These are phyloP conservation scores for Xylaria grammica DNA, from an alignment of 495 filamentous ascomycete species.

Conservation along the genomic window DNA sequence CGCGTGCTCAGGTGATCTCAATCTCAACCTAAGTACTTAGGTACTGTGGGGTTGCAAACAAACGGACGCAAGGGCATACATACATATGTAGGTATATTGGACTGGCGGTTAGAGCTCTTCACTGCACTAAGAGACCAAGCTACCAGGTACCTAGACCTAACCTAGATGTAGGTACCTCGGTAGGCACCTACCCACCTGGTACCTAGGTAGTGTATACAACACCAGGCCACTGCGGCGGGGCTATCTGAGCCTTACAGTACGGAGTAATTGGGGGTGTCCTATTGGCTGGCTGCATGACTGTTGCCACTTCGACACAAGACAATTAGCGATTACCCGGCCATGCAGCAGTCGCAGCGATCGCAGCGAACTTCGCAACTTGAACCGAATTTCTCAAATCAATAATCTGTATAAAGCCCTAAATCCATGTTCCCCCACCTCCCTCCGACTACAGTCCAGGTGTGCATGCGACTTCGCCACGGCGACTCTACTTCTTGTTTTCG, in stretches of 20 bases:
- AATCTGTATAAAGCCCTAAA: neutral
- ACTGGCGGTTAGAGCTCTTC: neutral
- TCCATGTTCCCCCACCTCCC: neutral
- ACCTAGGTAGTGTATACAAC: too few relatives aligned
- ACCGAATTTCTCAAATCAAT: neutral
- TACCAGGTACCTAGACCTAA: neutral
- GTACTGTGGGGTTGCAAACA: too few relatives aligned
- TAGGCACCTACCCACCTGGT: too few relatives aligned
- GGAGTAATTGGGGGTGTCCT: slow-evolving; percentile 27
- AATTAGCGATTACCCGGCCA: slow-evolving; percentile 5
- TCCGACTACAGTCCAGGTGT: neutral
- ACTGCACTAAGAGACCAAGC: too few relatives aligned
- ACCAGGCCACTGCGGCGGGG: too few relatives aligned
- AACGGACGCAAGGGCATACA: neutral
- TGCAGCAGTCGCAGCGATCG: slow-evolving; percentile 9
- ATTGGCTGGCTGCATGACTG: slow-evolving; percentile 26
- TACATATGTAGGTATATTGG: neutral
- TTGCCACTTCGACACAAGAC: slow-evolving; percentile 6
- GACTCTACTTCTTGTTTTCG: neutral
- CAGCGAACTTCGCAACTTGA: slow-evolving; percentile 16
- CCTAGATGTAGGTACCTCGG: neutral
- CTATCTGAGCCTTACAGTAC: too few relatives aligned
- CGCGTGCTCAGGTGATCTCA: slow-evolving; percentile 22
- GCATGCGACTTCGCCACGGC: too few relatives aligned
- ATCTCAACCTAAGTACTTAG: neutral